phyloP scores from a whole-genome alignment of 176 grass and related monocot genomes.

The Neostapfia colusana region DNA sequence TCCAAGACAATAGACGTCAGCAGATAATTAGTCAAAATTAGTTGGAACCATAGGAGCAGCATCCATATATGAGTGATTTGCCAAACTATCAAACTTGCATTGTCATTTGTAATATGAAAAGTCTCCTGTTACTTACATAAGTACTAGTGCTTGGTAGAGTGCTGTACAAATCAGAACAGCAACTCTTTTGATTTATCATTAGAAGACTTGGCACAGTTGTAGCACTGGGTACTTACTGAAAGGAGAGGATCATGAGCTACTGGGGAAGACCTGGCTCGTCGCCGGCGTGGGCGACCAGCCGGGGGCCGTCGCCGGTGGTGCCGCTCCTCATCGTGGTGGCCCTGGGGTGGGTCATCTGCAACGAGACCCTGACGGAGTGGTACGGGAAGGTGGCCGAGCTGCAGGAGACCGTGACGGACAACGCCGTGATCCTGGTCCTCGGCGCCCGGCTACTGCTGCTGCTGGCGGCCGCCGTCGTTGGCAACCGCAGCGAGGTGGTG shows the following conservation, averaged over 20 bases:
- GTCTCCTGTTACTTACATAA: not conserved
- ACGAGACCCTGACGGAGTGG: slow-evolving; percentile 46
- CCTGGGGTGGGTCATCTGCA: slow-evolving; percentile 59
- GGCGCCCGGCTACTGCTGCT: slow-evolving; percentile 28
- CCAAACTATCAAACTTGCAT: slow-evolving; percentile 5
- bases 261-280: slow-evolving; percentile 18
- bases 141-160: not conserved
- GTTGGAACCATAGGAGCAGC: slow-evolving; percentile 23
- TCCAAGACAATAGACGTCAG: slow-evolving; percentile 35
- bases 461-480: slow-evolving; percentile 34
- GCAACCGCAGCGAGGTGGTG: slow-evolving; percentile 51
- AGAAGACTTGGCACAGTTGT: not conserved
- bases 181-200: not conserved
- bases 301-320: slow-evolving; percentile 74
- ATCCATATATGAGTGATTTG: slow-evolving; percentile 7
- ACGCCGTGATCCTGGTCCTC: slow-evolving; percentile 38
- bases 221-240: not conserved
- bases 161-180: not conserved
- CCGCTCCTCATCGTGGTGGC: slow-evolving; percentile 65
- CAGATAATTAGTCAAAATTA: slow-evolving; percentile 45
- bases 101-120: not conserved
- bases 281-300: slow-evolving; percentile 19
- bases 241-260: slow-evolving; percentile 47
- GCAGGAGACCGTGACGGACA: slow-evolving; percentile 38
- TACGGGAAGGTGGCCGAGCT: slow-evolving; percentile 44